A percentile compares a stretch with the other conserved stretches of the same genome.
Conservation (phyloP, 495 filamentous ascomycete species). For the Neurospora terricola region DNA sequence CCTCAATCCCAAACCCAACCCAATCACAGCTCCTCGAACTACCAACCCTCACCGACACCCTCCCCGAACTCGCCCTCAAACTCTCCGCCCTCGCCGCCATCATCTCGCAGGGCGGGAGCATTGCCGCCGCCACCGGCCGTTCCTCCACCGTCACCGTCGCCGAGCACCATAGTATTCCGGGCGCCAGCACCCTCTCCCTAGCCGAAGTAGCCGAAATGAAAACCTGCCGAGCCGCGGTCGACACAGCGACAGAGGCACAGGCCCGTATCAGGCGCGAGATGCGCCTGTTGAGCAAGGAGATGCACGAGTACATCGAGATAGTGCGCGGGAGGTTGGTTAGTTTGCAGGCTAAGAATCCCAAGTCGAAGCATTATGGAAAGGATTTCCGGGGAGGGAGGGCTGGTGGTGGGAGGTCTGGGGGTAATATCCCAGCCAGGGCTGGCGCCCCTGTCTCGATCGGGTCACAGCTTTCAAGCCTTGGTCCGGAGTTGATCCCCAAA, state of each 20-base stretch:
- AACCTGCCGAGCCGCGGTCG: not conserved
- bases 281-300: not conserved
- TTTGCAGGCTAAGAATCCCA: not conserved
- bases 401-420: not conserved
- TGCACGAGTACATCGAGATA: not conserved
- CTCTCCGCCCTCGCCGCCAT: not conserved
- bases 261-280: not conserved
- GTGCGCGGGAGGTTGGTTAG: not conserved
- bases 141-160: not conserved
- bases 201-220: not conserved
- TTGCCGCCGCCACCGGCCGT: not conserved
- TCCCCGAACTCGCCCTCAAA: not conserved
- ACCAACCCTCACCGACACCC: not conserved
- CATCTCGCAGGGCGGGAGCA: not conserved
- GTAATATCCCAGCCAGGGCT: not conserved
- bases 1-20: not conserved
- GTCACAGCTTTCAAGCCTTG: not conserved
- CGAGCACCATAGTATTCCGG: not conserved
- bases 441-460: not conserved
- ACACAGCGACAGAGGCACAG: not conserved
- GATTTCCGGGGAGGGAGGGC: too few species aligned
- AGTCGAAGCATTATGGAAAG: not conserved
- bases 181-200: not conserved
- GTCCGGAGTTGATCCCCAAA: not conserved
- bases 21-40: not conserved